A percentile compares a stretch with the other conserved stretches of the same genome.
These are phyloP conservation scores for Annulohypoxylon bovei DNA, from an alignment of 495 filamentous ascomycete genomes.

Conservation along the genomic window DNA sequence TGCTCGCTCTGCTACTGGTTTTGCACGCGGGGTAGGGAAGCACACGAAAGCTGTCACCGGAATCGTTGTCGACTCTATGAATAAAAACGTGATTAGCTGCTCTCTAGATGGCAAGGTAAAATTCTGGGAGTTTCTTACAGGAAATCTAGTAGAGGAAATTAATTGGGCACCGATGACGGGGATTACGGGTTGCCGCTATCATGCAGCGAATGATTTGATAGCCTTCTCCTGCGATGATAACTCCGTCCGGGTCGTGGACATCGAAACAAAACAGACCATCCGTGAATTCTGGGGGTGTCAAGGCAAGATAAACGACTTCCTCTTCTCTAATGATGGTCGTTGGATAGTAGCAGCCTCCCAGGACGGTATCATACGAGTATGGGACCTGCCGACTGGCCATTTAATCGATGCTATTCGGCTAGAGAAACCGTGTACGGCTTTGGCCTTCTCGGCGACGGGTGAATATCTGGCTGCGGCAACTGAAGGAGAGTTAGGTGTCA, in stretches of 20 bases:
- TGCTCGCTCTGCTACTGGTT: slow-evolving; percentile 50
- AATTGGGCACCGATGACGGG: slow-evolving; percentile 86
- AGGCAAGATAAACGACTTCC: slow-evolving; percentile 84
- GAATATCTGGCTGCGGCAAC: slow-evolving; percentile 93
- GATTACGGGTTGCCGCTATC: slow-evolving; percentile 79
- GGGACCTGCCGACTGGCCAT: slow-evolving; percentile 96
- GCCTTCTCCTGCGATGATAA: slow-evolving; percentile 91
- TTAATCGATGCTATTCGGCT: slow-evolving; percentile 88
- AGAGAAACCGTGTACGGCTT: slow-evolving; percentile 76
- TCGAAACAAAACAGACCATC: slow-evolving; percentile 87
- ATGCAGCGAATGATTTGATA: slow-evolving; percentile 82
- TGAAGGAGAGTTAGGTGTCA: slow-evolving; percentile 84
- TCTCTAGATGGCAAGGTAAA: slow-evolving; percentile 94
- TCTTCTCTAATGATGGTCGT: slow-evolving; percentile 90
- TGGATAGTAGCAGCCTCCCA: slow-evolving; percentile 92
- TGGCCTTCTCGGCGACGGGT: slow-evolving; percentile 88
- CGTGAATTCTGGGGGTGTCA: slow-evolving; percentile 91
- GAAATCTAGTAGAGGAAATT: slow-evolving; percentile 79
- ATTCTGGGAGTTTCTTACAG: slow-evolving; percentile 94
- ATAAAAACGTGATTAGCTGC: slow-evolving; percentile 83
- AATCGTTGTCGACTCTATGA: slow-evolving; percentile 82
- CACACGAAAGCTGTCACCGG: slow-evolving; percentile 88
- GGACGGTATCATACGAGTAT: slow-evolving; percentile 84
- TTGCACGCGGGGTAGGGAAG: slow-evolving; percentile 63
- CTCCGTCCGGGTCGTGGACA: slow-evolving; percentile 87